Evolutionary conservation across 1,284 basidiomycete genomes (phyloP).

Genomic region (Ganoderma lucidum): DNA sequence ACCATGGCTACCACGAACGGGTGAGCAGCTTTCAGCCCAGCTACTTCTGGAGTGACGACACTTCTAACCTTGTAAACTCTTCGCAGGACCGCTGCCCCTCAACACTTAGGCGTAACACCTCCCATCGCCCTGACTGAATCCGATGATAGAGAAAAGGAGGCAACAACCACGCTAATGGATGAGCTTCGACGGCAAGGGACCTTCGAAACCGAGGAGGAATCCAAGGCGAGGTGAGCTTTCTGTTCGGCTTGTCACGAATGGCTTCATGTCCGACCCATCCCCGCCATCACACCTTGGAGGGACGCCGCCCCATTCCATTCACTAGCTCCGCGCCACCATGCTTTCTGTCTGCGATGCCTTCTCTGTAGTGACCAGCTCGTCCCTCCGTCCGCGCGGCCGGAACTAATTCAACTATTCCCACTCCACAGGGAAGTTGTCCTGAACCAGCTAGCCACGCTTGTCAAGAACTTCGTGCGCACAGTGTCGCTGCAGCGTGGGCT

Average conservation of each 20-base stretch:
- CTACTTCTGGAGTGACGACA: not conserved
- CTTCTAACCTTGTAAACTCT: not conserved
- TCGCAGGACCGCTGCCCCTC: conserved; percentile 18
- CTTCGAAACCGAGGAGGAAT: conserved; percentile 92
- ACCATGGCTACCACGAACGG: conserved; percentile 30
- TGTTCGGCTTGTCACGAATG: conserved; percentile 6
- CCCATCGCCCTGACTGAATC: conserved; percentile 87
- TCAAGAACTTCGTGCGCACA: conserved; percentile 93
- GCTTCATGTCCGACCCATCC: conserved; percentile 5
- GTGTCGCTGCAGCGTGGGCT: conserved; percentile 84
- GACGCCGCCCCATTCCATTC: not conserved
- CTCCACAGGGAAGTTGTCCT: conserved; percentile 87
- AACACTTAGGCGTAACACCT: conserved; percentile 82
- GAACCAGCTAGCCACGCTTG: conserved; percentile 88
- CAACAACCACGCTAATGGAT: conserved; percentile 87
- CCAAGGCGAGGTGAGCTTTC: conserved; percentile 82
- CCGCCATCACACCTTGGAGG: not conserved
- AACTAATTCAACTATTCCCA: conserved; percentile 3
- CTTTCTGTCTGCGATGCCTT: not conserved
- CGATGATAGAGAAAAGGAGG: conserved; percentile 75
- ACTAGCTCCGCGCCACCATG: too few species aligned
- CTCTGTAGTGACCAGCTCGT: not conserved
- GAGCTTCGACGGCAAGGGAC: conserved; percentile 89
- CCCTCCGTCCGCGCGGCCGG: not conserved
- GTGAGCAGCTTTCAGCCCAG: conserved; percentile 15